These are phyloP conservation scores for Populus nigra DNA, from an alignment of 345 rosid genomes.

Conservation along the genomic window DNA sequence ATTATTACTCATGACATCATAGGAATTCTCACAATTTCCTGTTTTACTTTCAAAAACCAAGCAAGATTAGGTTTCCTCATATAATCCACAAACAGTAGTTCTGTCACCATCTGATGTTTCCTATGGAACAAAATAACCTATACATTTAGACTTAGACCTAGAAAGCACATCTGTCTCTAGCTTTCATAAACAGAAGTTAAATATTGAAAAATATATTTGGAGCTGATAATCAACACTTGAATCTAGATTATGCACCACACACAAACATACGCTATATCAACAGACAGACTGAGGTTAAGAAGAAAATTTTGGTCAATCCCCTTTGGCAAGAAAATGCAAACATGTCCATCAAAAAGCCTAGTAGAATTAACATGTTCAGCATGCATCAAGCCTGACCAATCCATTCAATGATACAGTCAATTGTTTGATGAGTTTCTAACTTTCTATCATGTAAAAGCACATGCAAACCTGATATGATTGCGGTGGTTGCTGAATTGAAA, in stretches of 20 bases:
- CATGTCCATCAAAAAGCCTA: background rate
- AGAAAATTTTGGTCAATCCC: background rate
- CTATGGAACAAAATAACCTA: background rate
- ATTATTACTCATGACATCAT: too few species aligned
- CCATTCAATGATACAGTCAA: background rate
- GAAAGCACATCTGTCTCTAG: too few species aligned
- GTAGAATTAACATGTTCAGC: background rate
- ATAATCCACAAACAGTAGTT: too few species aligned
- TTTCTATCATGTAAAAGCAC: conserved; percentile 2
- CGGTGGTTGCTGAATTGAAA: conserved; percentile 50
- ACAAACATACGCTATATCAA: background rate
- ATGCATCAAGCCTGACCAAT: background rate
- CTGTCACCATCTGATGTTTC: background rate
- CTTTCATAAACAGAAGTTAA: background rate
- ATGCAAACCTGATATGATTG: conserved; percentile 61
- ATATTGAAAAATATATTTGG: background rate
- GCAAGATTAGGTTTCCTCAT: too few species aligned
- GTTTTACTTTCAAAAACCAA: too few species aligned
- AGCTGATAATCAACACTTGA: background rate
- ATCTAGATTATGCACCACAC: background rate
- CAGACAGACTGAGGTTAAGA: too few species aligned
- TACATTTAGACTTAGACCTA: too few species aligned
- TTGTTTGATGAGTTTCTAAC: background rate
- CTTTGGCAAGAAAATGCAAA: background rate
- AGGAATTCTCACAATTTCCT: too few species aligned